phyloP scores from a whole-genome alignment of 129 eudicot genomes.

The Flaveria bidentis region DNA sequence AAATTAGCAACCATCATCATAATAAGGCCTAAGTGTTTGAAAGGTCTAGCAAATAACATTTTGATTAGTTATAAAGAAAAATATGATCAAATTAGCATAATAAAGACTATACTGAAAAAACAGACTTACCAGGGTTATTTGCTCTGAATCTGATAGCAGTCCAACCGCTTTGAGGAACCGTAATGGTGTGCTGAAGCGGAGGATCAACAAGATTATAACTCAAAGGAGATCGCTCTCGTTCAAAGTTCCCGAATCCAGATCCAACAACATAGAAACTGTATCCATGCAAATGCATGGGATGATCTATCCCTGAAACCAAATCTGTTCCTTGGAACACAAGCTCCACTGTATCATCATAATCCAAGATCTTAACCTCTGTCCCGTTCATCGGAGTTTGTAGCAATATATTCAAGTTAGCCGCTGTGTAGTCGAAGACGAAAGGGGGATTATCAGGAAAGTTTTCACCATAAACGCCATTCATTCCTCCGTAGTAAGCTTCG shows the following conservation, averaged over 20 bases:
- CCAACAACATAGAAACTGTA: slow-evolving; percentile 69
- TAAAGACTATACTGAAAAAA: too few relatives aligned
- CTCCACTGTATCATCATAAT: slow-evolving; percentile 53
- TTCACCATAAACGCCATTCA: slow-evolving; percentile 45
- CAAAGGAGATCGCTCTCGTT: slow-evolving; percentile 43
- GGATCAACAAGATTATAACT: slow-evolving; percentile 71
- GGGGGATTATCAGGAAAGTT: slow-evolving; percentile 58
- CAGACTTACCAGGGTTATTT: slow-evolving; percentile 49
- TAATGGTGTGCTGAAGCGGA: slow-evolving; percentile 55
- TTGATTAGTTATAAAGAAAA: too few relatives aligned
- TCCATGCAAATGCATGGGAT: slow-evolving; percentile 83
- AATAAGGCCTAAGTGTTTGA: too few relatives aligned
- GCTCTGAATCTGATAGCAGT: slow-evolving; percentile 66
- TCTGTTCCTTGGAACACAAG: slow-evolving; percentile 65
- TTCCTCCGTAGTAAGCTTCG: slow-evolving; percentile 43
- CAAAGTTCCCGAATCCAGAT: slow-evolving; percentile 64
- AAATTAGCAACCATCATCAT: not conserved
- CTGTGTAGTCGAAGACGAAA: slow-evolving; percentile 49
- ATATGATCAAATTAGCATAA: too few relatives aligned
- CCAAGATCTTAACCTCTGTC: slow-evolving; percentile 42
- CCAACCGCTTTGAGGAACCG: slow-evolving; percentile 67
- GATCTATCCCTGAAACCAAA: slow-evolving; percentile 52
- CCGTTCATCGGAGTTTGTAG: slow-evolving; percentile 35
- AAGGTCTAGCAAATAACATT: too few relatives aligned
- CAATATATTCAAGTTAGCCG: slow-evolving; percentile 8